Base-by-base conservation (phyloP, 2,329 filamentous ascomycete genomes). In the Colletotrichum eremochloae region DNA sequence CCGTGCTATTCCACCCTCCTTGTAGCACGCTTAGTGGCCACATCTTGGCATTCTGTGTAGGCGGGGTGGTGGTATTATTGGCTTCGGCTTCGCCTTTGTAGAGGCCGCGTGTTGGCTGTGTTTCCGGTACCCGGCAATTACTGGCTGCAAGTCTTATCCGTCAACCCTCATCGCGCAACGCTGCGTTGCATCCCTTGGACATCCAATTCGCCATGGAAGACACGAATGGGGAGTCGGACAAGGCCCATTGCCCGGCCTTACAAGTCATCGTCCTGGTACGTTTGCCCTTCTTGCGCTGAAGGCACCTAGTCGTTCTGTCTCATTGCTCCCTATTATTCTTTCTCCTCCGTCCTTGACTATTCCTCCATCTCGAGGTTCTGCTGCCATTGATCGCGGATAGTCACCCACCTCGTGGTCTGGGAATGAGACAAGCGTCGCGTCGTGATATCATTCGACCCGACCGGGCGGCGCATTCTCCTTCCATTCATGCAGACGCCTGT, bases 201-300 rank as follows among this genome's bases (percentile, higher is more conserved):
- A 42, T 46, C 44, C 52, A 42, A 33, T 29, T 24, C 38, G 20
- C 29, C 53, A 72, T 72, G 69, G 69, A 63, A 40, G 69, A 69
- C 31, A 69, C 66, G 18, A 64, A 72, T 63, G 69, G 66, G 36
- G 65, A 68, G 65, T 56, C 67, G 4, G 70, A 71, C 14, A 62
- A 61, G 42, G 52, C 56, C 50, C 52, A 18, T 53, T 55, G 36
- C 36, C 86, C 89, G 80, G 89, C 89, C 52, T 83, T 94, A 82
- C 92, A 94, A 82, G 90, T 94, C 58, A 93, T 94, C 82, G 86
- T 94, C 71, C 81, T 94, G 85, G 92, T 94, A 84, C 85, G 91
- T 87, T 15, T 4, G 24, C 20, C 2, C 18, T n/a, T 20, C 1
- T 14, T n/a, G 18, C 11, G 11, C 18, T 20, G 18, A n/a, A n/a